These are phyloP conservation scores for Endotrypanum monterogeii DNA, from an alignment of 208 protist genomes.

Conservation along the genomic window DNA sequence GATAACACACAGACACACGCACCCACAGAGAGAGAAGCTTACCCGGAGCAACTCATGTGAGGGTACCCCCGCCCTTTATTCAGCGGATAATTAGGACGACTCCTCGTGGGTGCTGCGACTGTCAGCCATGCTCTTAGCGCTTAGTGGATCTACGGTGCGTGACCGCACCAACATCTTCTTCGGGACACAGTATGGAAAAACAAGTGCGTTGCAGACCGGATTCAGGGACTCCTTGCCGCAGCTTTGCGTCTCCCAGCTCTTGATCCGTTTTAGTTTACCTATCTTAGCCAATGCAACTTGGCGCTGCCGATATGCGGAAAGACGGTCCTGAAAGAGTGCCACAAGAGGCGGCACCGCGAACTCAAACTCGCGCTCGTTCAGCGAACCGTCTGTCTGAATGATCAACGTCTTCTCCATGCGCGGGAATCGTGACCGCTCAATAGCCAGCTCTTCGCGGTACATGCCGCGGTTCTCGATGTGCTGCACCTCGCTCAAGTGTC, in stretches of 20 bases:
- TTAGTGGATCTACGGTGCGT: conserved; percentile 66
- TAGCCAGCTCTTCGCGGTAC: conserved; percentile 87
- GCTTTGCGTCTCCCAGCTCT: conserved; percentile 69
- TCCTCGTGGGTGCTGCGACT: conserved; percentile 17
- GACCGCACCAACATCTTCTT: conserved; percentile 68
- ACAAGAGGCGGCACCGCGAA: conserved; percentile 85
- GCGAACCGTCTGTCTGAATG: conserved; percentile 87
- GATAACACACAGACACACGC: background rate
- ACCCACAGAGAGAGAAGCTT: background rate
- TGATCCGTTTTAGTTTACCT: conserved; percentile 60
- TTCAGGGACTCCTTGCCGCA: conserved; percentile 56
- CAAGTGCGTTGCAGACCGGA: conserved; percentile 77
- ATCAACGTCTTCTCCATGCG: conserved; percentile 74
- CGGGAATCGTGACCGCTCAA: conserved; percentile 87
- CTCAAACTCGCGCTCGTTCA: conserved; percentile 90
- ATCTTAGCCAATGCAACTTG: conserved; percentile 85
- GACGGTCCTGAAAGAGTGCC: conserved; percentile 84
- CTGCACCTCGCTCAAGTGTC: conserved; percentile 84
- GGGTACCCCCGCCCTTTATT: background rate
- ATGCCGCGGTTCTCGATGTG: conserved; percentile 91
- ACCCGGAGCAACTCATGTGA: no score
- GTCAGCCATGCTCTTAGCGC: conserved; percentile 39
- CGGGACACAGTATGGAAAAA: conserved; percentile 90
- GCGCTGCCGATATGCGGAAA: conserved; percentile 77
- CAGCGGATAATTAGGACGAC: background rate